Evolutionary conservation across 1,284 basidiomycete species (phyloP).

Genomic region (Agaricales sp.): DNA sequence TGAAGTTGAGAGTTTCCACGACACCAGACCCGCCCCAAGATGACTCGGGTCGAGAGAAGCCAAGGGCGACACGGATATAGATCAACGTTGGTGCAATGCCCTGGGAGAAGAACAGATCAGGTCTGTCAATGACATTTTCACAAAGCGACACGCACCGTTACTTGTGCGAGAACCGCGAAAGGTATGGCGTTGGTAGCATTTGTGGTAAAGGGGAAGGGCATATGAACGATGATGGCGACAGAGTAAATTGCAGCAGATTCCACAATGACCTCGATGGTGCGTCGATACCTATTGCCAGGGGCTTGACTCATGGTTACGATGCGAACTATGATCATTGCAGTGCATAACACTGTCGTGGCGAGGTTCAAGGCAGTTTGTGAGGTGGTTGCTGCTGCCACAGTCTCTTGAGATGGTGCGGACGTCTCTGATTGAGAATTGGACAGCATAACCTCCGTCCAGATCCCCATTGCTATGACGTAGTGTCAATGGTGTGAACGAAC

Average conservation of each 20-base stretch:
- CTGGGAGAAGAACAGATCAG: not conserved
- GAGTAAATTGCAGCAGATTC: not conserved
- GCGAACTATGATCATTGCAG: not conserved
- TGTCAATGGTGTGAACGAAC: not conserved
- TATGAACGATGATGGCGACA: not conserved
- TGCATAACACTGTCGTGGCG: not conserved
- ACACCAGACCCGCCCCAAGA: not conserved
- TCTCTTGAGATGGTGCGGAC: not conserved
- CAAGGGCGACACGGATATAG: not conserved
- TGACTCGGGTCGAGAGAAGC: not conserved
- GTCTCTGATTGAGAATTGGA: not conserved
- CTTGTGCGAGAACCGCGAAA: not conserved
- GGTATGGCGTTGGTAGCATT: not conserved
- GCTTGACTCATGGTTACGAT: not conserved
- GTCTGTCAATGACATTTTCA: not conserved
- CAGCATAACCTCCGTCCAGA: not conserved
- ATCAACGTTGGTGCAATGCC: conserved; percentile 1
- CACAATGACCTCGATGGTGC: not conserved
- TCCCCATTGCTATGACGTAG: not conserved
- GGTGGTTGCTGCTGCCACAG: not conserved
- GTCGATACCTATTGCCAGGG: not conserved
- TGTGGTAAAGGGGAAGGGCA: not conserved
- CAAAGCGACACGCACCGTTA: not conserved
- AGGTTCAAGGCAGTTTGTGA: not conserved
- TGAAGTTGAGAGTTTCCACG: not conserved